phyloP scores from a whole-genome alignment of 495 filamentous ascomycete genomes.

The Penicillium diatomitis region DNA sequence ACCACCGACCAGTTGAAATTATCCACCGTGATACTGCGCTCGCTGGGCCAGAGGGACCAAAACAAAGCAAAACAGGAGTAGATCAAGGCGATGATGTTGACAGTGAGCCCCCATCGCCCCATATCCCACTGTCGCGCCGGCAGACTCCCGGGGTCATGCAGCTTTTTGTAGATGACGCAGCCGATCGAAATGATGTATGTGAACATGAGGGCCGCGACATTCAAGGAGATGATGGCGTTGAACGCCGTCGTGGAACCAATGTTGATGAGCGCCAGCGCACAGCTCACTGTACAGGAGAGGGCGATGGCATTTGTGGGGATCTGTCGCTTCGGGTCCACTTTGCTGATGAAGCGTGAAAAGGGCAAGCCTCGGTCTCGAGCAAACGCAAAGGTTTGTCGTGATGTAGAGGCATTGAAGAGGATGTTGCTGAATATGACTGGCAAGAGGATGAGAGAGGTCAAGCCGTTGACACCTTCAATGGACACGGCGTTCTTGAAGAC shows the following conservation, averaged over 20 bases:
- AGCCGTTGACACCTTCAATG: conserved; percentile 14
- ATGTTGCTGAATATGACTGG: conserved; percentile 31
- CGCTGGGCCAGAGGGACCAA: conserved; percentile 36
- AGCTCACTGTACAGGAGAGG: conserved; percentile 18
- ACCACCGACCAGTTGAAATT: conserved; percentile 46
- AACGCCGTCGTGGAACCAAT: conserved; percentile 36
- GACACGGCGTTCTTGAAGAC: conserved; percentile 16
- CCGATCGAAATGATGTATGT: conserved; percentile 33
- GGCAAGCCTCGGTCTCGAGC: conserved; percentile 36
- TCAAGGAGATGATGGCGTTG: conserved; percentile 38
- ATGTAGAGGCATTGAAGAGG: conserved; percentile 24
- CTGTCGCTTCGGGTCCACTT: conserved; percentile 25
- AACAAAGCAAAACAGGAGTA: conserved; percentile 33
- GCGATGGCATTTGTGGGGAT: conserved; percentile 40
- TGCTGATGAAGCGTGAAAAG: conserved; percentile 20
- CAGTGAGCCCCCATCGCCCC: conserved; percentile 19
- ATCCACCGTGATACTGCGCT: conserved; percentile 23
- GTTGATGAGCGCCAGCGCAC: conserved; percentile 30
- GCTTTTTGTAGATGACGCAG: conserved; percentile 27
- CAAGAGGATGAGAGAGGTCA: conserved; percentile 26
- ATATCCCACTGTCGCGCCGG: conserved; percentile 34
- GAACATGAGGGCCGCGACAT: conserved; percentile 30
- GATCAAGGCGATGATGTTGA: conserved; percentile 29
- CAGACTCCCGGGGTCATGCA: conserved; percentile 30
- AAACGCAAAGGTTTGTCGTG: conserved; percentile 34